Conservation (phyloP, 192 early-diverging fungal genomes). For the Backusella parvicylindrica region DNA sequence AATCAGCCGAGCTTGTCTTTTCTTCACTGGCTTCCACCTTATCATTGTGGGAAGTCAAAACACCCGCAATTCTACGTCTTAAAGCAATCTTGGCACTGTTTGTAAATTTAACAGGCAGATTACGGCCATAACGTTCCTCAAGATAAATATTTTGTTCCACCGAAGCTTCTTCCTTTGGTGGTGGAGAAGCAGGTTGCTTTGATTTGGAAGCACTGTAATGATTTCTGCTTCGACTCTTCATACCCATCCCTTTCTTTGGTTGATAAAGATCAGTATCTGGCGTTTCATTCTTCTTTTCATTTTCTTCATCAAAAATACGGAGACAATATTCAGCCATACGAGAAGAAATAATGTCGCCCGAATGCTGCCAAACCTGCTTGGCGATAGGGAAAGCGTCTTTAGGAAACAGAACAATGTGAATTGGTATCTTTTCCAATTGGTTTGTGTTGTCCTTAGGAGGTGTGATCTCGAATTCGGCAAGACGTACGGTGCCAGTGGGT, state of each 20-base stretch:
- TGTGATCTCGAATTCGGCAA: constrained; percentile 63
- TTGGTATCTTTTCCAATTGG: constrained; percentile 40
- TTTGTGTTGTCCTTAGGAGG: constrained; percentile 42
- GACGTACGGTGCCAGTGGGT: constrained; percentile 37
- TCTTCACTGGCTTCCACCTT: background rate
- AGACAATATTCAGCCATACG: constrained; percentile 85
- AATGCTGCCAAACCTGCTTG: constrained; percentile 97
- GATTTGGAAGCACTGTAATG: background rate
- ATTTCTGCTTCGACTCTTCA: constrained; percentile 6
- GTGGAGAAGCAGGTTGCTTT: background rate
- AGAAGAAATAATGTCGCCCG: constrained; percentile 85
- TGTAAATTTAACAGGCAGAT: constrained; percentile 66
- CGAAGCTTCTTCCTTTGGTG: constrained; percentile 32
- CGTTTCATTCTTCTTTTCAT: constrained; percentile 30
- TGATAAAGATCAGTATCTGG: constrained; percentile 19
- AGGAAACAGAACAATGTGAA: constrained; percentile 76
- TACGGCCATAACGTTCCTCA: constrained; percentile 94
- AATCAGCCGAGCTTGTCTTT: constrained; percentile 35
- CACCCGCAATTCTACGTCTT: constrained; percentile 83
- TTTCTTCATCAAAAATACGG: constrained; percentile 52
- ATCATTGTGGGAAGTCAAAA: constrained; percentile 37
- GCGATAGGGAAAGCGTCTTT: constrained; percentile 61
- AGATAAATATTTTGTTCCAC: constrained; percentile 68
- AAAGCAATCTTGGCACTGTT: constrained; percentile 71
- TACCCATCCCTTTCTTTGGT: constrained; percentile 8